Evolutionary conservation across 1,284 basidiomycete genomes (phyloP).

Genomic region (Cryptococcus jaspeensis): DNA sequence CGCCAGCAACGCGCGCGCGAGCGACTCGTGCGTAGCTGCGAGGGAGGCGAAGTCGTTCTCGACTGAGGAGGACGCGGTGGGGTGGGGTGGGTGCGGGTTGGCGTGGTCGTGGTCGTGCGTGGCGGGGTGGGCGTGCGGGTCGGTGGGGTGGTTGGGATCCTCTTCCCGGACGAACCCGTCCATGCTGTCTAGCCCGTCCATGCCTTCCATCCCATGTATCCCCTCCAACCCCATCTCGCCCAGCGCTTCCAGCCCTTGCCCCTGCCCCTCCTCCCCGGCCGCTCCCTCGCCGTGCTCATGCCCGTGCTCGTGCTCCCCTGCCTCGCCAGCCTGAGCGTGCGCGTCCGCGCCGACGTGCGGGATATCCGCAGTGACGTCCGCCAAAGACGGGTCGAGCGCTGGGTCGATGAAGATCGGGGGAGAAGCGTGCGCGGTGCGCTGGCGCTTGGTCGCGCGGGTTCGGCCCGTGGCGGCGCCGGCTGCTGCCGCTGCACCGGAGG

Average conservation of each 20-base stretch:
- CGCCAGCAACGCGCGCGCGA: slow-evolving; percentile 17
- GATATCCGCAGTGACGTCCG: too few species aligned
- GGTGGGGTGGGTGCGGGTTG: not conserved
- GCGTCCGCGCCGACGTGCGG: too few species aligned
- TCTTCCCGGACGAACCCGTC: not conserved
- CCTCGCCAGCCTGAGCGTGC: too few species aligned
- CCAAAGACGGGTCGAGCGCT: too few species aligned
- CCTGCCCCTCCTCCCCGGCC: not conserved
- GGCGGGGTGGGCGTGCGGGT: not conserved
- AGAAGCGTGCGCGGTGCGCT: too few species aligned
- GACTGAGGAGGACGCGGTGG: not conserved
- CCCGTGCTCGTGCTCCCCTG: too few species aligned
- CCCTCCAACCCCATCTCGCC: too few species aligned
- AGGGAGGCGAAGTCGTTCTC: slow-evolving; percentile 1
- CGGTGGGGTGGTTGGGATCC: not conserved
- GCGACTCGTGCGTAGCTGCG: slow-evolving; percentile 12
- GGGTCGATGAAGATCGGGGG: too few species aligned
- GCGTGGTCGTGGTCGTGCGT: not conserved
- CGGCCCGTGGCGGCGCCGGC: too few species aligned
- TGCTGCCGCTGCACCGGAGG: too few species aligned
- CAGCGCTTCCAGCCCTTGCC: not conserved
- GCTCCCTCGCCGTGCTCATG: too few species aligned
- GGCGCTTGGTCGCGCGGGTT: too few species aligned
- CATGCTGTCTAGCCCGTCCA: not conserved
- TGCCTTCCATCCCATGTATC: not conserved